These are phyloP conservation scores for Colletotrichum cereale DNA, from an alignment of 2,329 filamentous ascomycete species.

Conservation along the genomic window DNA sequence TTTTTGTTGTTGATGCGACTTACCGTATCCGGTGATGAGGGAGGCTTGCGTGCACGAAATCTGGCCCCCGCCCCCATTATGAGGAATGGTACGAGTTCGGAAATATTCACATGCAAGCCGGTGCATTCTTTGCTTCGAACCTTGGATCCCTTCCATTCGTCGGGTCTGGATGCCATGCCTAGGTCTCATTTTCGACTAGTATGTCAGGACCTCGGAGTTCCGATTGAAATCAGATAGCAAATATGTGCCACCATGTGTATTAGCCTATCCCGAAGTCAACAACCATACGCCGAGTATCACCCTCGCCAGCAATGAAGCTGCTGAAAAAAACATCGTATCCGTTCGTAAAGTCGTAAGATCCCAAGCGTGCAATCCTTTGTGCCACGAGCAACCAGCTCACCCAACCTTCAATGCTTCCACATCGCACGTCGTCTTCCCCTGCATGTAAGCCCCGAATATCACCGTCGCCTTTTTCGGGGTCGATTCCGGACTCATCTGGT, in stretches of 20 bases:
- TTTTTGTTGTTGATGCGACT: neutral
- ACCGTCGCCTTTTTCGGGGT: neutral
- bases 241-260: too few relatives aligned
- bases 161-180: neutral
- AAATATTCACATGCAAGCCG: neutral
- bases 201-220: too few relatives aligned
- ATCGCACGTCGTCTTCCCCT: constrained; percentile 21
- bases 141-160: too few relatives aligned
- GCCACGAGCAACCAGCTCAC: neutral
- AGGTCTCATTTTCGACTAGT: neutral
- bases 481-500: neutral
- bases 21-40: neutral
- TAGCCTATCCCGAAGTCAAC: too few relatives aligned
- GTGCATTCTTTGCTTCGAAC: neutral
- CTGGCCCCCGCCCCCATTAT: too few relatives aligned
- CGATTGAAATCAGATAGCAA: neutral
- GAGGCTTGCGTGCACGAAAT: neutral
- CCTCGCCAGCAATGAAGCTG: neutral
- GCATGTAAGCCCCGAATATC: constrained; percentile 25
- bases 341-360: neutral
- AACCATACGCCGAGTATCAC: neutral
- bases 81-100: neutral
- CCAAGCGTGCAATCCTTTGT: accelerated
- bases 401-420: neutral
- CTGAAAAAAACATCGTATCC: neutral